phyloP scores from a whole-genome alignment of 345 rosid species.

The Laguncularia racemosa region DNA sequence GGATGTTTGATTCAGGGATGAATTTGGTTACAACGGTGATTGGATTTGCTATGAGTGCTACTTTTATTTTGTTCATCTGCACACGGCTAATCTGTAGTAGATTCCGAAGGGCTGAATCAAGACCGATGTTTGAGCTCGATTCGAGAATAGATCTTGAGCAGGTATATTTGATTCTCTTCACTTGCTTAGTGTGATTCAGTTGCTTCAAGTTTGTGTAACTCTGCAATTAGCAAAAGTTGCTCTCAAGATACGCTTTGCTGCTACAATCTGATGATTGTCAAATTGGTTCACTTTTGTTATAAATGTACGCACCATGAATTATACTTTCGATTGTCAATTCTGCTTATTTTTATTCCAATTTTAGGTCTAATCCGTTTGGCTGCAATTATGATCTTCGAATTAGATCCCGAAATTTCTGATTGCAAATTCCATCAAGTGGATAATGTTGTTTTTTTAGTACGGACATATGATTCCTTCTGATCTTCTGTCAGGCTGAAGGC shows the following conservation, averaged over 20 bases:
- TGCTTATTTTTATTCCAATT: no score
- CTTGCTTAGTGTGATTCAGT: background rate
- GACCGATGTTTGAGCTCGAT: constrained; percentile 39
- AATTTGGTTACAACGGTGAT: constrained; percentile 49
- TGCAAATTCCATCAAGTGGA: no score
- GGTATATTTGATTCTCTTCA: constrained; percentile 20
- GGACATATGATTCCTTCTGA: background rate
- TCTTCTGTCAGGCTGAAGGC: constrained; percentile 33
- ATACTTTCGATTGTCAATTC: no score
- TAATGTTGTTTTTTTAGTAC: background rate
- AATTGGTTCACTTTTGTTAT: no score
- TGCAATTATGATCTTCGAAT: no score
- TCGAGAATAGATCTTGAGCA: constrained; percentile 44
- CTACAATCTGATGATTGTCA: no score
- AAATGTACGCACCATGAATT: no score
- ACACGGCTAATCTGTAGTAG: constrained; percentile 56
- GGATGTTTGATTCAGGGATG: constrained; percentile 38
- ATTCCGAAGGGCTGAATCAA: constrained; percentile 26
- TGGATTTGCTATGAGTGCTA: constrained; percentile 59
- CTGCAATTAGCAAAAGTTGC: no score
- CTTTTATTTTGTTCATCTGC: constrained; percentile 57
- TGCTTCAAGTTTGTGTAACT: no score
- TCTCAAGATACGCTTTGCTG: no score
- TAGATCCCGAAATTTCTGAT: no score
- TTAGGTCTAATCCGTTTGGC: no score